Conservation (phyloP, 352 stramenopile genomes). For the Globisporangium heterothallicum region DNA sequence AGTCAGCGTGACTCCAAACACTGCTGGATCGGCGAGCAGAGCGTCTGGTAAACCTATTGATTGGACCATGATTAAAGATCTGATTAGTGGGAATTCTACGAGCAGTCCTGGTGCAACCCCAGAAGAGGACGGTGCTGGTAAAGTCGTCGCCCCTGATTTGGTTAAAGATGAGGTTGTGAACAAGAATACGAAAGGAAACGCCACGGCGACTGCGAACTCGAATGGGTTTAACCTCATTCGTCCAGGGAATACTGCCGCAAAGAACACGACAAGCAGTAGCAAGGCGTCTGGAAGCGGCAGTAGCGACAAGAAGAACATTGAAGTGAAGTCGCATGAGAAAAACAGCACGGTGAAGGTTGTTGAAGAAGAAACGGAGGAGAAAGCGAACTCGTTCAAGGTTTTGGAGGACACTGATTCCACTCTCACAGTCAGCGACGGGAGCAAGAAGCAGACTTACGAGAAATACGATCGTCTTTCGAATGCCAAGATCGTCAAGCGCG, state of each 20-base stretch:
- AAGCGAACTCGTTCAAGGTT: slow-evolving; percentile 3
- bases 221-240: slow-evolving; percentile 9
- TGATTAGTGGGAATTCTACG: not conserved
- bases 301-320: not conserved
- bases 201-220: not conserved
- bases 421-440: slow-evolving; percentile 17
- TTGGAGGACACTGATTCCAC: slow-evolving; percentile 5
- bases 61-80: not conserved
- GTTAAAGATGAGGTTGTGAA: not conserved
- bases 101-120: not conserved
- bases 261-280: not conserved
- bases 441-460: slow-evolving; percentile 11
- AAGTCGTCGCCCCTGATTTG: slow-evolving; percentile 2
- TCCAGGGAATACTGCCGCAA: not conserved
- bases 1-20: not conserved
- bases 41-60: not conserved
- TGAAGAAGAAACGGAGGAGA: not conserved
- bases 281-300: slow-evolving; percentile 1
- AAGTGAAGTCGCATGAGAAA: slow-evolving; percentile 4
- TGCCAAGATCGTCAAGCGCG: slow-evolving; percentile 1
- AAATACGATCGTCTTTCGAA: slow-evolving; percentile 21
- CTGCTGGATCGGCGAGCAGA: too few species aligned
- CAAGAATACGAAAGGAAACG: not conserved
- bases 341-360: slow-evolving; percentile 6
- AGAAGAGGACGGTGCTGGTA: slow-evolving; percentile 1